Evolutionary conservation across 768 basidiomycete species (phyloP).

Genomic region (Lanmaoa pseudosensibilis): DNA sequence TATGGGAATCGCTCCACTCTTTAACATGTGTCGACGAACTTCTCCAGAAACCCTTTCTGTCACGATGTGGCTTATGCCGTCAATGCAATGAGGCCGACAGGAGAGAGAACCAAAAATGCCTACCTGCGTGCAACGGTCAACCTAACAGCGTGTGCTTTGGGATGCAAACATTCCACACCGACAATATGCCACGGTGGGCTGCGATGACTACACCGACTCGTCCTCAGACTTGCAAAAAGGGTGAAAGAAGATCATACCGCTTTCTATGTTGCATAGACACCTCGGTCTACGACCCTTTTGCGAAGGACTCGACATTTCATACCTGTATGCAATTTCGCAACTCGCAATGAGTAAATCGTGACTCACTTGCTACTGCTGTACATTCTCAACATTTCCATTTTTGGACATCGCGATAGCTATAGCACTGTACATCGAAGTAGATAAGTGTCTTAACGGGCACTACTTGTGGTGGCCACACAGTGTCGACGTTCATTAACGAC

Average conservation of each 20-base stretch:
- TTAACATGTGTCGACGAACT: not conserved
- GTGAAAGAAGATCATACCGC: not conserved
- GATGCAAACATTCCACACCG: not conserved
- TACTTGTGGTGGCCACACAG: too few species aligned
- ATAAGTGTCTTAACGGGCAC: too few species aligned
- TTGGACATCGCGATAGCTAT: too few species aligned
- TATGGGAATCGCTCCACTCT: not conserved
- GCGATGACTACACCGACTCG: not conserved
- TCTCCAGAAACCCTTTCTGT: not conserved
- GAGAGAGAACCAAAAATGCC: not conserved
- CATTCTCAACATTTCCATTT: too few species aligned
- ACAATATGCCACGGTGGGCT: not conserved
- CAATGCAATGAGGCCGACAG: not conserved
- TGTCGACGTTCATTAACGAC: too few species aligned
- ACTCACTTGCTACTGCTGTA: too few species aligned
- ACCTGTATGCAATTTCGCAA: not conserved
- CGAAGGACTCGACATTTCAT: not conserved
- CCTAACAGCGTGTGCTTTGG: not conserved
- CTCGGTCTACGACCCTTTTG: too few species aligned
- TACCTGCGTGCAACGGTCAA: too few species aligned
- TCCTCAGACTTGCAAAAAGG: not conserved
- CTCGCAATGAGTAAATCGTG: too few species aligned
- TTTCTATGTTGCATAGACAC: not conserved
- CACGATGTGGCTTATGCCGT: not conserved
- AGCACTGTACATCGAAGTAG: too few species aligned